Evolutionary conservation across 352 stramenopile species (phyloP), one percentile per base, ranked within the genome.

Genomic region (Thalassiosira pacifica): DNA sequence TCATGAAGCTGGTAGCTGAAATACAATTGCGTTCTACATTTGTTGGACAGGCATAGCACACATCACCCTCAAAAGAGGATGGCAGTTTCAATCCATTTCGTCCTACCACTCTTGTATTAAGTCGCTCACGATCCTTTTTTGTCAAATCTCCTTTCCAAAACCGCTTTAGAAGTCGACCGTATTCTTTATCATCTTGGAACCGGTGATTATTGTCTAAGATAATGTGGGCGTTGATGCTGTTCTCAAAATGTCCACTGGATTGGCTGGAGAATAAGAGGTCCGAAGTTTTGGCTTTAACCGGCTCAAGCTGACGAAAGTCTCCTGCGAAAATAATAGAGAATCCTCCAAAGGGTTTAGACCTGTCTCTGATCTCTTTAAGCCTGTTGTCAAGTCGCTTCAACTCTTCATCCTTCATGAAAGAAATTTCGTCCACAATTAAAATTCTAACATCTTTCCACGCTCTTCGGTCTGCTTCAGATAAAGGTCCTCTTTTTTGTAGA

Each of bases 331-430:
- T 29, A 26, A 88, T 82, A 34, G 71, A 83, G 2, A 75, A 63
- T 16, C 82, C 82, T 45, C 75, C 76, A 82, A 82, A 88, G 31
- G 22, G 74, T 24, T 81, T 63, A 16, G 8, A 77, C 60, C 61
- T 60, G 16, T 88, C 37, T 57, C 64, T 26, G 6, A 75, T 37
- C 45, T 92, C 59, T 68, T 93, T 93, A 53, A 94, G 70, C 67
- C 86, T 76, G 27, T 90, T 63, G 64, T 93, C 84, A 16, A 95
- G 67, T 63, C 89, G 88, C 52, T 87, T 0, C 13, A 83, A 27
- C 2, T 80, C 53, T 22, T n/a, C 22, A 27, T 83, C 81, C 34
- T 59, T 77, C 74, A 88, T 84, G 34, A 88, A 88, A n/a, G 76
- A 88, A 29, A 18, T 22, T 57, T 57, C 45, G 5, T 24, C 19